A percentile compares a stretch with the other conserved stretches of the same genome.
Evolutionary conservation across 805 yeast genomes (phyloP).

Genomic region (Candida pseudofarinosa): DNA sequence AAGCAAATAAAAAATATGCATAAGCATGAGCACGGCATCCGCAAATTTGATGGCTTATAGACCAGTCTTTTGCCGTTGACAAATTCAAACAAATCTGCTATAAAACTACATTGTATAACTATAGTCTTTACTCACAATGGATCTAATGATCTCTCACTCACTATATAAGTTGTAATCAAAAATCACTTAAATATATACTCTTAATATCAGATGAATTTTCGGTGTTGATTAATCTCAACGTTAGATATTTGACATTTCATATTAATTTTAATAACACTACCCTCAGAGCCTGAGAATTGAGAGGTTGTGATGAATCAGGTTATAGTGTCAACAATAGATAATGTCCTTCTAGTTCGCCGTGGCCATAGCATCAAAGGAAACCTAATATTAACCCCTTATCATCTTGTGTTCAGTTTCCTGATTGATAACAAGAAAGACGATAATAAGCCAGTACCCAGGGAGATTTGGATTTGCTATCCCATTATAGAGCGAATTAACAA

Average conservation of each 20-base stretch:
- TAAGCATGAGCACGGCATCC: constrained; percentile 60
- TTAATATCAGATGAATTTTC: too few species aligned
- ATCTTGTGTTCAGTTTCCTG: constrained; percentile 35
- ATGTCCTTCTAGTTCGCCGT: constrained; percentile 34
- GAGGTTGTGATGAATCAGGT: constrained; percentile 22
- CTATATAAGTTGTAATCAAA: too few species aligned
- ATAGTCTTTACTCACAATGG: too few species aligned
- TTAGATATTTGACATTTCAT: too few species aligned
- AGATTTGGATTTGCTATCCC: constrained; percentile 92
- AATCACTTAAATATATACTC: too few species aligned
- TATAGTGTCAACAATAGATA: constrained; percentile 29
- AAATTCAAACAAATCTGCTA: too few species aligned
- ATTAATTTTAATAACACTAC: too few species aligned
- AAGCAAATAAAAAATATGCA: constrained; percentile 47
- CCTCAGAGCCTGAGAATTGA: neutral
- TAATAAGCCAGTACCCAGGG: constrained; percentile 36
- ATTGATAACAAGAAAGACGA: constrained; percentile 4
- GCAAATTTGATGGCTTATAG: constrained; percentile 58
- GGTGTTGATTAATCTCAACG: too few species aligned
- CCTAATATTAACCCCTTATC: constrained; percentile 33
- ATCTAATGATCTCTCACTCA: too few species aligned
- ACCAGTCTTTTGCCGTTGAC: too few species aligned
- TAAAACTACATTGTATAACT: too few species aligned
- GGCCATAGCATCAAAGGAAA: constrained; percentile 35
- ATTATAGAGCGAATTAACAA: constrained; percentile 62